Evolutionary conservation across 2,329 filamentous ascomycete species (phyloP).

Genomic region (Talaromyces albobiverticillius): DNA sequence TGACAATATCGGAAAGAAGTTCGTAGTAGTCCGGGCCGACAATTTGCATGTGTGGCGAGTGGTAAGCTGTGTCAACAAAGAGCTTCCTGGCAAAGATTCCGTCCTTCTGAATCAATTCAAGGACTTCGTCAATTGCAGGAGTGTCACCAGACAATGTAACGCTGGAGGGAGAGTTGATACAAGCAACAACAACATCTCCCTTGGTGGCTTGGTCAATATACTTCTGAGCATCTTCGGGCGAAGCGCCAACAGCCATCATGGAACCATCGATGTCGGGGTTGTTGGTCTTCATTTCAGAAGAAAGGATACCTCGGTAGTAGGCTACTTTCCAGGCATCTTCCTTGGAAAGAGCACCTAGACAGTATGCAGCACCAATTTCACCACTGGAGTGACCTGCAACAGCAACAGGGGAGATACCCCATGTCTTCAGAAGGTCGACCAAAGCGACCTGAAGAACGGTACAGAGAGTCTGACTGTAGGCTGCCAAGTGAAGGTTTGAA

Average conservation of each 20-base stretch:
- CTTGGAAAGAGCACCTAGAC: constrained; percentile 34
- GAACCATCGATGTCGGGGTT: constrained; percentile 33
- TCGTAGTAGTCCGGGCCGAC: too few species aligned
- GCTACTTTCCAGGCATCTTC: constrained; percentile 43
- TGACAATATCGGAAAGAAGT: too few species aligned
- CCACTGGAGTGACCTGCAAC: constrained; percentile 50
- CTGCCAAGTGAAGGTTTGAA: neutral
- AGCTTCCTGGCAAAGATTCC: constrained; percentile 27
- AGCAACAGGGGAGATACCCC: constrained; percentile 39
- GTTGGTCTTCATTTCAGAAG: constrained; percentile 35
- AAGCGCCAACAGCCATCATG: constrained; percentile 54
- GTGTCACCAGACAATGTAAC: constrained; percentile 28
- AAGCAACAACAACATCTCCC: constrained; percentile 31
- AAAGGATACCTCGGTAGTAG: constrained; percentile 37
- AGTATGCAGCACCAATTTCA: constrained; percentile 50
- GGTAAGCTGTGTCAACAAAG: constrained; percentile 29
- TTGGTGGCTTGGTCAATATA: constrained; percentile 15
- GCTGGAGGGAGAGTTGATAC: constrained; percentile 28
- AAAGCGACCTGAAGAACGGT: constrained; percentile 47
- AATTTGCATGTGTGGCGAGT: constrained; percentile 34
- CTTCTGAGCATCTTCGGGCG: constrained; percentile 20
- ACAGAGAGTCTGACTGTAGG: constrained; percentile 8
- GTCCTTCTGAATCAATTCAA: constrained; percentile 20
- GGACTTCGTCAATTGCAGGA: constrained; percentile 19
- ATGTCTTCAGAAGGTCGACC: constrained; percentile 44